Evolutionary conservation across 805 yeast genomes (phyloP).

Genomic region (Metschnikowia sp.): DNA sequence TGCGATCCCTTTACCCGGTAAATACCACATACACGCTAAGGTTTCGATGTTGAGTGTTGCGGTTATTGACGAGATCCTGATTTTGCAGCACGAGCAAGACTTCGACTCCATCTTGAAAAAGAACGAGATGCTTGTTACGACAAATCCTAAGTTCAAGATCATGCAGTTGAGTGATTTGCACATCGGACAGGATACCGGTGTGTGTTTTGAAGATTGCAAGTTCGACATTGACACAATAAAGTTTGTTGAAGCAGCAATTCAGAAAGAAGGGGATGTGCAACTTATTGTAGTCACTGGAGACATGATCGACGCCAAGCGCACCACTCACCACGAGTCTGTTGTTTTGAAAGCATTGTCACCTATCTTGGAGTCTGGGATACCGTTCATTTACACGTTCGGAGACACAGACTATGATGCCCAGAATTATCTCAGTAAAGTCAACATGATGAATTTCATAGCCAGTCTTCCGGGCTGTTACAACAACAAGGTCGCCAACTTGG

Average conservation of each 20-base stretch:
- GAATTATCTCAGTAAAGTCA: constrained; percentile 10
- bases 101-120: constrained; percentile 16
- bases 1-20: constrained; percentile 17
- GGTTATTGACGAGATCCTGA: constrained; percentile 11
- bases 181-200: constrained; percentile 30
- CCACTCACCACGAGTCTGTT: constrained; percentile 27
- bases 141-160: constrained; percentile 26
- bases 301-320: constrained; percentile 28
- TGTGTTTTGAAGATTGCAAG: constrained; percentile 21
- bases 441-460: constrained; percentile 27
- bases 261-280: constrained; percentile 29
- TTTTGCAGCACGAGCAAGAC: constrained; percentile 11
- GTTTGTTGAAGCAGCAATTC: constrained; percentile 26
- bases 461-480: constrained; percentile 39
- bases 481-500: constrained; percentile 12
- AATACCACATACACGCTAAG: constrained; percentile 15
- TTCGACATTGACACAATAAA: constrained; percentile 29
- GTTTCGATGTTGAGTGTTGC: constrained; percentile 22
- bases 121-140: constrained; percentile 16
- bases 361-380: constrained; percentile 27
- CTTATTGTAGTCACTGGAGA: constrained; percentile 41
- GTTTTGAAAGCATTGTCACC: constrained; percentile 32
- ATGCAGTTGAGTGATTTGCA: constrained; percentile 41
- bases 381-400: constrained; percentile 39
- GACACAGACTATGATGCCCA: constrained; percentile 26